phyloP scores from a whole-genome alignment of 805 yeast species.

The Saccharomycopsis sp. region DNA sequence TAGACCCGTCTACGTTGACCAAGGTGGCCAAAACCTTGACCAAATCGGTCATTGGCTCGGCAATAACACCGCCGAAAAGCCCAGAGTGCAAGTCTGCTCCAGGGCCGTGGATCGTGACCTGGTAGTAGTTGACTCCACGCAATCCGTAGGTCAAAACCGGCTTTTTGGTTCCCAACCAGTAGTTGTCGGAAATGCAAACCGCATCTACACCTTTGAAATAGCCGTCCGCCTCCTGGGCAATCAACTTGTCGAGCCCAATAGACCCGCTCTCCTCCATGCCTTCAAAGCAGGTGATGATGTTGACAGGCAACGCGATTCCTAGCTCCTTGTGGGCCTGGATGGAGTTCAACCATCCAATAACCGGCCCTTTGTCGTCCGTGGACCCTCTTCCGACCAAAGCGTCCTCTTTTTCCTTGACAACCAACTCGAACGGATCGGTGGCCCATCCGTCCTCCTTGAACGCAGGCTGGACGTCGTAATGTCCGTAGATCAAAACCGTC shows the following conservation, averaged over 20 bases:
- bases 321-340: constrained; percentile 84
- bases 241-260: constrained; percentile 78
- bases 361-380: constrained; percentile 98
- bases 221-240: constrained; percentile 65
- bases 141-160: constrained; percentile 97
- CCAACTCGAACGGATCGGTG: constrained; percentile 80
- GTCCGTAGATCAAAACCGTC: constrained; percentile 90
- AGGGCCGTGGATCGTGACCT: constrained; percentile 78
- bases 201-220: constrained; percentile 90
- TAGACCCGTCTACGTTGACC: constrained; percentile 77
- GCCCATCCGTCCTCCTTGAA: constrained; percentile 88
- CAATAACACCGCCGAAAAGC: constrained; percentile 92
- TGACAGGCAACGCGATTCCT: constrained; percentile 87
- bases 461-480: constrained; percentile 99
- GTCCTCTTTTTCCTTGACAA: constrained; percentile 53
- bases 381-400: constrained; percentile 88
- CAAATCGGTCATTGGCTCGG: constrained; percentile 96
- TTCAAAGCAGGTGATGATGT: constrained; percentile 87
- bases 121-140: constrained; percentile 94
- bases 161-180: constrained; percentile 96
- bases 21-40: constrained; percentile 67
- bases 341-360: constrained; percentile 91
- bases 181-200: constrained; percentile 93
- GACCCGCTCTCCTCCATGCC: constrained; percentile 99
- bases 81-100: constrained; percentile 97